A percentile compares a stretch with the other conserved stretches of the same genome.
Evolutionary conservation across 345 rosid species (phyloP).

Genomic region (Kernera saxatilis): DNA sequence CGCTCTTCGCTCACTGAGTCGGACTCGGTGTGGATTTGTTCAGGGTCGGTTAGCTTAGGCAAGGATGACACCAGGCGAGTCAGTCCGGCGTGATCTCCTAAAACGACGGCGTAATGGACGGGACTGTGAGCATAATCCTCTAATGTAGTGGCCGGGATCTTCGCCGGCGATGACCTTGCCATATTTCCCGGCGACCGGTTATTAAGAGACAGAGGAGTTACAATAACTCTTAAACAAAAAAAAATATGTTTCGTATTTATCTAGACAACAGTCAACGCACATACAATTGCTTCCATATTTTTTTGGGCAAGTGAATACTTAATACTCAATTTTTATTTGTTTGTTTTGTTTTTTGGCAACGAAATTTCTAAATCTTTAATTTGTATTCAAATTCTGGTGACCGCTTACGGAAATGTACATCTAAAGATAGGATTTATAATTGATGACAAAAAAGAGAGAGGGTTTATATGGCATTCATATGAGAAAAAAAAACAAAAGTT

Average conservation of each 20-base stretch:
- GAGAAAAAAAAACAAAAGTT: background rate
- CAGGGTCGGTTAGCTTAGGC: conserved; percentile 61
- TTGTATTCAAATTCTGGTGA: background rate
- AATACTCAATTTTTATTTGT: background rate
- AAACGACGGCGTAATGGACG: conserved; percentile 67
- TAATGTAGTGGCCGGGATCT: conserved; percentile 40
- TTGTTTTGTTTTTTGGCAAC: background rate
- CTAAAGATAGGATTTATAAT: background rate
- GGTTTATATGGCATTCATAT: background rate
- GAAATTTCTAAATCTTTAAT: background rate
- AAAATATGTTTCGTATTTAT: background rate
- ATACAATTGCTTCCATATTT: background rate
- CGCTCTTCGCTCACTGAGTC: conserved; percentile 62
- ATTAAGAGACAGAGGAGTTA: conserved; percentile 24
- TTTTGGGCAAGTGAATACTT: background rate
- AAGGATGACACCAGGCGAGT: conserved; percentile 56
- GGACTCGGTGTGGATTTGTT: conserved; percentile 55
- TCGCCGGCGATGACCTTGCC: conserved; percentile 39
- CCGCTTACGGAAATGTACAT: background rate
- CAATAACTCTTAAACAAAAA: background rate
- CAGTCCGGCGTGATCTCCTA: conserved; percentile 61
- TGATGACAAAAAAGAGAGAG: background rate
- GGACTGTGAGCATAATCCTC: conserved; percentile 80
- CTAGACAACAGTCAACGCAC: background rate
- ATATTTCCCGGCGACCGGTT: conserved; percentile 18